These are phyloP conservation scores for Lithospermum erythrorhizon DNA, from an alignment of 257 asterid species.

Conservation along the genomic window DNA sequence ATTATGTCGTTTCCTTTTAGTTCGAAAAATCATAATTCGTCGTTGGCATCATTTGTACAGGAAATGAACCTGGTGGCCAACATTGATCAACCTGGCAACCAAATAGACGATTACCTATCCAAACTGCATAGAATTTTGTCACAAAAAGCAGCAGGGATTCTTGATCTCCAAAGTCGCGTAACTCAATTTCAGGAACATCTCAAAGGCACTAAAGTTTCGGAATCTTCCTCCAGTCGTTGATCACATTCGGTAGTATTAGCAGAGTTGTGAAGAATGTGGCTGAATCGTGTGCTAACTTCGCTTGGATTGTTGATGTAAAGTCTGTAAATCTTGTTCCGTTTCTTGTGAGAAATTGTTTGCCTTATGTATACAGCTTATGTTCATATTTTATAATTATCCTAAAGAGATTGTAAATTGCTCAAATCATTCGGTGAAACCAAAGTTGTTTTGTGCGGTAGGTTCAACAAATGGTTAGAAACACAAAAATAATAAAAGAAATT, in stretches of 20 bases:
- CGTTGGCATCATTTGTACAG: slow-evolving; percentile 10
- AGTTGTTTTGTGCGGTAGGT: too few relatives aligned
- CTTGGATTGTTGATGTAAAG: background rate
- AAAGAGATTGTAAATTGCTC: too few relatives aligned
- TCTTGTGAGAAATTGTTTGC: too few relatives aligned
- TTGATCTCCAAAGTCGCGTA: slow-evolving; percentile 19
- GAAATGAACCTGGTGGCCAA: slow-evolving; percentile 27
- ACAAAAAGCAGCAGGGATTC: slow-evolving; percentile 25
- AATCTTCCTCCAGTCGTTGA: slow-evolving; percentile 9
- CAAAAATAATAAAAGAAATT: too few relatives aligned
- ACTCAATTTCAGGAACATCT: slow-evolving; percentile 23
- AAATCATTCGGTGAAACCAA: too few relatives aligned
- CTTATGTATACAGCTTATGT: too few relatives aligned
- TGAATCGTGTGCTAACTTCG: background rate
- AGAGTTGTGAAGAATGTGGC: background rate
- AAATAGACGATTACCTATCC: slow-evolving; percentile 21
- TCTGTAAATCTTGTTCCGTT: background rate
- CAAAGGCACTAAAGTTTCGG: slow-evolving; percentile 14
- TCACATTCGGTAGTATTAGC: background rate
- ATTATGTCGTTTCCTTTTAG: background rate
- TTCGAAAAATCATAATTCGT: background rate
- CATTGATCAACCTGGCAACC: slow-evolving; percentile 29
- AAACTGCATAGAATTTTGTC: slow-evolving; percentile 16
- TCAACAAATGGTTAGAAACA: too few relatives aligned
- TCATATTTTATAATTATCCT: too few relatives aligned